Conservation (phyloP, 2,329 filamentous ascomycete species). For the Salinomyces thailandicus region DNA sequence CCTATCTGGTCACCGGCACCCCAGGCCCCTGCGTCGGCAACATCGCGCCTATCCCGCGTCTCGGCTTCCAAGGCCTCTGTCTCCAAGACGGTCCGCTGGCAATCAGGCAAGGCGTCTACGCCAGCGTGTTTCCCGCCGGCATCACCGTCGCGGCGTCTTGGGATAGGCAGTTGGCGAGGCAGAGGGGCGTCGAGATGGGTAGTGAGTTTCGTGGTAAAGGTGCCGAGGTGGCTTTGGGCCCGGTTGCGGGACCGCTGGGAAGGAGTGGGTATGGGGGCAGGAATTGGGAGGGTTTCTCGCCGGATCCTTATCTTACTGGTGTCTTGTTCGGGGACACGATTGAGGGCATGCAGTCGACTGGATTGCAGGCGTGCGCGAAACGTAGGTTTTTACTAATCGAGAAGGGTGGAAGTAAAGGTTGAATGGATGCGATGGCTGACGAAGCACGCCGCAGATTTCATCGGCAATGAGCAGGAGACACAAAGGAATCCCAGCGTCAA, state of each 20-base stretch:
- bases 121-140: constrained; percentile 61
- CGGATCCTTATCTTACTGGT: constrained; percentile 24
- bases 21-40: constrained; percentile 56
- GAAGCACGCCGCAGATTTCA: background rate
- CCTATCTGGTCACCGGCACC: constrained; percentile 24
- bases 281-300: constrained; percentile 22
- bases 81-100: constrained; percentile 35
- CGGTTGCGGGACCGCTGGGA: constrained; percentile 24
- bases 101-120: constrained; percentile 60
- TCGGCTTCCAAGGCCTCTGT: constrained; percentile 54
- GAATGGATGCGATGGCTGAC: background rate
- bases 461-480: constrained; percentile 23
- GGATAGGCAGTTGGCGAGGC: constrained; percentile 27
- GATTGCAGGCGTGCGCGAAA: constrained; percentile 30
- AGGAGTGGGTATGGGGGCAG: constrained; percentile 22
- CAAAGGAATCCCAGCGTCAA: constrained; percentile 17
- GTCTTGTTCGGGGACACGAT: constrained; percentile 20
- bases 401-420: background rate
- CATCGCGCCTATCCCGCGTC: constrained; percentile 57
- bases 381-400: too few relatives aligned
- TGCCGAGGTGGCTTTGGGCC: constrained; percentile 22
- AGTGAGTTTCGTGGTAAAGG: constrained; percentile 26
- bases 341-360: constrained; percentile 24
- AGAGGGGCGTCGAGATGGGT: constrained; percentile 26
- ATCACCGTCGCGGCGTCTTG: constrained; percentile 31